Base-by-base conservation (phyloP, 768 basidiomycete genomes). In the Kwoniella sp. region DNA sequence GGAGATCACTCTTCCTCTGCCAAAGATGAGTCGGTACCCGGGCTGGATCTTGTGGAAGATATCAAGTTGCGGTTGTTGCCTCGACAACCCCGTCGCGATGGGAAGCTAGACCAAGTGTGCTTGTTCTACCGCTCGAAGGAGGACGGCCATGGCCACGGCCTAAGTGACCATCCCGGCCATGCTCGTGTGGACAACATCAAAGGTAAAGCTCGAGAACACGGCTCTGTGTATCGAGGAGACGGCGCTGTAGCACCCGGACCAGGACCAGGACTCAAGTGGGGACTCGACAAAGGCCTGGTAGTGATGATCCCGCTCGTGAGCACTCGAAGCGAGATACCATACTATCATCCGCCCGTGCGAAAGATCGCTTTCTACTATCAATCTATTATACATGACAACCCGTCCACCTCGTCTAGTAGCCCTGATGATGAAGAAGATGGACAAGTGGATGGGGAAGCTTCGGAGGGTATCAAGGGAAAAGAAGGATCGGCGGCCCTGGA, bases 281-380 rank as follows among this genome's bases (percentile, higher is more conserved):
- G 45, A 22, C 13, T 29, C 54, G 85, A 54, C 70, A 78, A 71
- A 37, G 77, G 69, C 1, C 38, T 80, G 28, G 76, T 82, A n/a
- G 61, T 83, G 7, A 70, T 83, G 23, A 72, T 79, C 1, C 83
- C 83, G 22, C 69, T 80, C 55, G 69, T 83, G 0, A 70, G 78
- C 13, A 66, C 78, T 0, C 85, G 84, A 7, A 79, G 78, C 23
- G 75, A 77, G 4, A 65, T 96, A 1, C 95, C 95, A 0, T 97
- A 91, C 75, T 97, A 95, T 73, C 93, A 98, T 73, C 95, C 95
- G 0, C 73, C 88, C 1, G 91, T 95, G 9, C 82, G 79, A 2
- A 89, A 90, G 65, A 83, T 98, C 34, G 92, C 91, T 0, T 92
- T 94, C 75, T 86, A 87, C n/a, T 92, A 88, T 77, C 53, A 64